A percentile compares a stretch with the other conserved stretches of the same genome.
Evolutionary conservation across 2,329 filamentous ascomycete species (phyloP).

Genomic region (Herpotrichia juniperi): DNA sequence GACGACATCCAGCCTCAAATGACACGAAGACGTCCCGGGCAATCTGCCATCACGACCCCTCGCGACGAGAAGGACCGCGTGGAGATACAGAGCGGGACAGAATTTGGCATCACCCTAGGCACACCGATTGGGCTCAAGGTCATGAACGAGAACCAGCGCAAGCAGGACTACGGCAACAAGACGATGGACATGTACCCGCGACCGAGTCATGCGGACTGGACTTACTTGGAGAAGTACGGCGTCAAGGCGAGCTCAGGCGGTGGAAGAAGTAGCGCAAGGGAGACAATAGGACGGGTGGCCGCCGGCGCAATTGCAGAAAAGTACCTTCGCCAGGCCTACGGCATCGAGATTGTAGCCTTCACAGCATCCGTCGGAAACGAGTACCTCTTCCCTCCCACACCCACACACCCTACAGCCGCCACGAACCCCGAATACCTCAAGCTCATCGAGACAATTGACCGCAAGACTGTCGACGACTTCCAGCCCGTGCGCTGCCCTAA

Average conservation of each 20-base stretch:
- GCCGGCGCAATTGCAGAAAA: conserved; percentile 94
- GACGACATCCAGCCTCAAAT: conserved; percentile 93
- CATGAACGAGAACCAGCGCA: conserved; percentile 89
- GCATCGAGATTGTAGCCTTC: conserved; percentile 90
- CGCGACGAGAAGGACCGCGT: conserved; percentile 91
- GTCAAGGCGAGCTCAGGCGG: conserved; percentile 90
- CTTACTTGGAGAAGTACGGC: conserved; percentile 96
- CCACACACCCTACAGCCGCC: conserved; percentile 67
- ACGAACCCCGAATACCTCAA: conserved; percentile 80
- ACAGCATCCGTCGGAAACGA: conserved; percentile 83
- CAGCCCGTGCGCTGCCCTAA: conserved; percentile 89
- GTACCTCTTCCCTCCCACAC: conserved; percentile 75
- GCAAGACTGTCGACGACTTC: conserved; percentile 79
- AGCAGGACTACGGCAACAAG: conserved; percentile 85
- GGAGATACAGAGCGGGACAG: conserved; percentile 89
- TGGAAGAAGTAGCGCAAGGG: conserved; percentile 87
- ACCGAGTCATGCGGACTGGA: conserved; percentile 94
- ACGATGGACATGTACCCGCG: conserved; percentile 93
- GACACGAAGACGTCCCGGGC: conserved; percentile 86
- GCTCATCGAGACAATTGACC: conserved; percentile 73
- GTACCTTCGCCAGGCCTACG: conserved; percentile 79
- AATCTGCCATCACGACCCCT: conserved; percentile 88
- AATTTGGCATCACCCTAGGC: conserved; percentile 86
- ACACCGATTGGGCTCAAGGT: conserved; percentile 90
- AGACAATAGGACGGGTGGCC: conserved; percentile 90